Base-by-base conservation (phyloP, 257 asterid species). In the Echites panduratus region DNA sequence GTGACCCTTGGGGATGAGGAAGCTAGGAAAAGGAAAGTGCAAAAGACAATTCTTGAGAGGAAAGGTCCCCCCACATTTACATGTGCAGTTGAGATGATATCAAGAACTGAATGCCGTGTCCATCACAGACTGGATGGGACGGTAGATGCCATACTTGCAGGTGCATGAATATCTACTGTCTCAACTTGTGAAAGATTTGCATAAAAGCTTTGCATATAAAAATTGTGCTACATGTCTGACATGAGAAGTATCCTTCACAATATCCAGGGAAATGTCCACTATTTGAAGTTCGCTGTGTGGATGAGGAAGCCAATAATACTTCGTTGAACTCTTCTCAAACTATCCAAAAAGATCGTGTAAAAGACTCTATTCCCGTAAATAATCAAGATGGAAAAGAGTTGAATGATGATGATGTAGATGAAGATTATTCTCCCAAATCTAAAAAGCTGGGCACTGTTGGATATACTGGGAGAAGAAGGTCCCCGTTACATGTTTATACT, bases 1-100 rank as follows among this genome's bases (percentile, higher is more conserved):
- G 99, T 94, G 75, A 94, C 99, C 63, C 90, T 94, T 26, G 99
- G 99, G 59, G 99, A 94, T 70, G 99, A 94, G 86, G 99, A 94
- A 85, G 99, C 99, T 68, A 83, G 90, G 78, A 94, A 91, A 89
- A 87, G 99, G 88, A 94, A 91, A 81, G 99, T 94, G 80, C 97
- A 94, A 81, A 94, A 94, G 83, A 91, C 99, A 56, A 91, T 94
- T 73, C 99, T 94, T 7, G 99, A 94, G 88, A 89, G 98, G 87
- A 94, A 94, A 84, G 99, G 98, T 7, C 97, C 97, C 70, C 90
- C 99, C 58, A 80, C 97, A 26, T 94, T 94, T 75, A 88, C 97
- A 16, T 91, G 98, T 76, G 98, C 97, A 0, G 92, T 94, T 73
- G 97, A 94, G 89, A 91, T 94, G 84, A 82, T 94, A 73, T 91